Evolutionary conservation across 345 rosid species (phyloP), one percentile per base, ranked within the genome.

Genomic region (Eucalyptus erythrocorys): DNA sequence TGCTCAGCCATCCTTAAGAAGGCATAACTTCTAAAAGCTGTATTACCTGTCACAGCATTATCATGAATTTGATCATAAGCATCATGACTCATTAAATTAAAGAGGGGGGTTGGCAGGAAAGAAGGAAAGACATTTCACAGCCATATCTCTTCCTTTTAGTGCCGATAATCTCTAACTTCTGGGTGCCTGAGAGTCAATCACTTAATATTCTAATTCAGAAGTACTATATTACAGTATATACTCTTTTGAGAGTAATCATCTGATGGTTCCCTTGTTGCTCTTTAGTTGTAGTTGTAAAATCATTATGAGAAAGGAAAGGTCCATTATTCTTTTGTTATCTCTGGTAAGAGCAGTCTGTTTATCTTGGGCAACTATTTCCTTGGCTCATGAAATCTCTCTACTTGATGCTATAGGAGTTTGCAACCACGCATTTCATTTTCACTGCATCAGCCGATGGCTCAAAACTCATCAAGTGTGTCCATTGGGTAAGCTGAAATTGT

Each of bases 381-480:
- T 48, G 40, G 53, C 87, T 85, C 34, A 85, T 85, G 40, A 45
- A 15, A 51, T 85, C 42, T 51, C 51, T 85, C 57, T 51, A 2
- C 53, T 17, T 48, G 59, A 5, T 85, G 27, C 57, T 30, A 86
- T 88, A 98, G 99, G 99, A 16, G 97, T 97, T 30, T 98, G 99
- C 92, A 97, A 98, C 90, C 99, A 98, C 34, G 99, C 99, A 24
- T 98, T 98, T 90, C 99, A 98, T 93, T 98, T 98, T 85, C 99
- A 98, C 90, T 98, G 99, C 93, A 98, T 98, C 93, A 98, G 99
- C 92, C 92, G 99, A 68, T 97, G 99, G 99, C 92, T 98, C 81
- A 96, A 98, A 94, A 96, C 98, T 85, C 99, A 99, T 42, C 99
- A 96, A 98, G 99, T 98, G 47, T 98, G 99, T 48, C 99, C 99